Evolutionary conservation across 2,329 filamentous ascomycete species (phyloP).

Genomic region (Plenodomus biglobosus): DNA sequence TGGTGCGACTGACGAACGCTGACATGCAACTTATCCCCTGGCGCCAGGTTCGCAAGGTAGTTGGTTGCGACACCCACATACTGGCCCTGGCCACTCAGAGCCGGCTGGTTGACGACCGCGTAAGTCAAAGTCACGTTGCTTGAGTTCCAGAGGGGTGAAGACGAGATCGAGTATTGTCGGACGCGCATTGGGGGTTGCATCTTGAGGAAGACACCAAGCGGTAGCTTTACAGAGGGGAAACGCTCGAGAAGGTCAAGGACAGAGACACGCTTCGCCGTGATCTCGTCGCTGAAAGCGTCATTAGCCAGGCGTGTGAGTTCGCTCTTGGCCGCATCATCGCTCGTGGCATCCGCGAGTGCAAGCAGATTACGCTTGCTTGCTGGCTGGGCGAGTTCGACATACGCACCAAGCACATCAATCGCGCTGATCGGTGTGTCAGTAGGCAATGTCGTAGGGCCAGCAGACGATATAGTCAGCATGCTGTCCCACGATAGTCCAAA

Average conservation of each 20-base stretch:
- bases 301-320: slow-evolving; percentile 54
- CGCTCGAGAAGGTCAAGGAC: slow-evolving; percentile 70
- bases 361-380: slow-evolving; percentile 66
- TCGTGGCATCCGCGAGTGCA: slow-evolving; percentile 53
- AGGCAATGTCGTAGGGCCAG: slow-evolving; percentile 69
- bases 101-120: slow-evolving; percentile 61
- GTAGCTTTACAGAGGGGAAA: slow-evolving; percentile 59
- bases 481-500: slow-evolving; percentile 72
- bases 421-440: slow-evolving; percentile 62
- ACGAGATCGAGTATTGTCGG: slow-evolving; percentile 79
- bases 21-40: slow-evolving; percentile 49
- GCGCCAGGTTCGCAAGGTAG: slow-evolving; percentile 46
- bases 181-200: slow-evolving; percentile 77
- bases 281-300: slow-evolving; percentile 41
- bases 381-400: slow-evolving; percentile 72
- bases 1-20: slow-evolving; percentile 46
- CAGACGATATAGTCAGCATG: slow-evolving; percentile 59
- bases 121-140: slow-evolving; percentile 67
- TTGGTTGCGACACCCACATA: slow-evolving; percentile 49
- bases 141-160: slow-evolving; percentile 65
- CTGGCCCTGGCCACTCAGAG: slow-evolving; percentile 49
- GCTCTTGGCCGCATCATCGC: slow-evolving; percentile 53
- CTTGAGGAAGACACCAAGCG: slow-evolving; percentile 67
- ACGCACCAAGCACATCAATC: slow-evolving; percentile 65
- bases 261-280: slow-evolving; percentile 59